A percentile compares a stretch with the other conserved stretches of the same genome.
Conservation (phyloP, 768 basidiomycete species). For the Nidularia pulvinata region DNA sequence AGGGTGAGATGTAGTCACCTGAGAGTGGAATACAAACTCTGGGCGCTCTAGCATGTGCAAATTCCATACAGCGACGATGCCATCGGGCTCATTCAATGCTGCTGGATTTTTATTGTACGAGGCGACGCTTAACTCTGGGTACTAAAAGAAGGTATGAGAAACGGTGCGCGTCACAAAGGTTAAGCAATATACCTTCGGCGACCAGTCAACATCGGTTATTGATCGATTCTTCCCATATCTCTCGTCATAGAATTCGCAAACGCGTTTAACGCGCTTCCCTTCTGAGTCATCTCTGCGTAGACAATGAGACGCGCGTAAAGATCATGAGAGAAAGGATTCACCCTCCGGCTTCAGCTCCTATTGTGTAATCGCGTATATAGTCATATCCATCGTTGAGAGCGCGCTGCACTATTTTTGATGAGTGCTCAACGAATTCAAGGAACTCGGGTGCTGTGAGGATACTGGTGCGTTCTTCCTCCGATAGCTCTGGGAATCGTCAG, state of each 20-base stretch:
- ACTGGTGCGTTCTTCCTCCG: slow-evolving; percentile 81
- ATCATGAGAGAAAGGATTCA: slow-evolving; percentile 30
- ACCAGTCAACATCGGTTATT: slow-evolving; percentile 98
- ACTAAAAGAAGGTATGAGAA: slow-evolving; percentile 43
- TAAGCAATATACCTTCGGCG: slow-evolving; percentile 71
- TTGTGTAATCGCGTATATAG: slow-evolving; percentile 96
- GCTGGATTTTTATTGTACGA: slow-evolving; percentile 98
- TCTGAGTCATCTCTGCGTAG: slow-evolving; percentile 80
- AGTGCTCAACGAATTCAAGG: slow-evolving; percentile 90
- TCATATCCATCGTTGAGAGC: slow-evolving; percentile 96
- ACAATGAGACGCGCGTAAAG: neutral
- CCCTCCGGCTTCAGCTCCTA: slow-evolving; percentile 84
- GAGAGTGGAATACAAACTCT: slow-evolving; percentile 98
- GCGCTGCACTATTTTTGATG: slow-evolving; percentile 93
- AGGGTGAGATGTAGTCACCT: slow-evolving; percentile 52
- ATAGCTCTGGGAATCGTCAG: slow-evolving; percentile 55
- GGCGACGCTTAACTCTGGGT: slow-evolving; percentile 92
- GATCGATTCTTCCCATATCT: slow-evolving; percentile 91
- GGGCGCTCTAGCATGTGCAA: slow-evolving; percentile 93
- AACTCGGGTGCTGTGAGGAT: slow-evolving; percentile 92
- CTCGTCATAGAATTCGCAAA: slow-evolving; percentile 95
- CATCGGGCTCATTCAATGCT: slow-evolving; percentile 94
- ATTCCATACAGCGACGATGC: slow-evolving; percentile 98
- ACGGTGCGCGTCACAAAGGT: neutral
- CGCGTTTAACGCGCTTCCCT: slow-evolving; percentile 85